Evolutionary conservation across 371 early-diverging fungal genomes (phyloP).

Genomic region (Rhizomucor pusillus): DNA sequence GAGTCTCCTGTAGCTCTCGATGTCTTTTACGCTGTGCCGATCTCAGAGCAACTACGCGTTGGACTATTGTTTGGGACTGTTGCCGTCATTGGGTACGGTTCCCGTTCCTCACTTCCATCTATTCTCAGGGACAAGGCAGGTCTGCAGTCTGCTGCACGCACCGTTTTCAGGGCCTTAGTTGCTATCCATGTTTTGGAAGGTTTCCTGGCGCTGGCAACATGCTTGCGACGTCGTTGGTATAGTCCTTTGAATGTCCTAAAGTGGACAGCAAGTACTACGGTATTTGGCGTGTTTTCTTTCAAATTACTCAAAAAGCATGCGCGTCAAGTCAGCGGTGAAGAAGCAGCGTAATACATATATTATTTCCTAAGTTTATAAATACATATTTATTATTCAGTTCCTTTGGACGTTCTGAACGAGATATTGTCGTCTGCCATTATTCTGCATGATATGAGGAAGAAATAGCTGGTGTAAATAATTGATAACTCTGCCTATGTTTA

Average conservation of each 20-base stretch:
- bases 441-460: no score
- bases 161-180: conserved; percentile 5
- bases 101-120: conserved; percentile 14
- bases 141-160: conserved; percentile 5
- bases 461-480: no score
- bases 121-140: conserved; percentile 10
- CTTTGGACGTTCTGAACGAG: no score
- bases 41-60: conserved; percentile 6
- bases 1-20: conserved; percentile 30
- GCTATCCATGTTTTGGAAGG: conserved; percentile 23
- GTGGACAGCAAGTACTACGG: conserved; percentile 32
- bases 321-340: conserved; percentile 4
- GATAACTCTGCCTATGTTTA: no score
- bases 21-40: conserved; percentile 23
- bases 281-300: conserved; percentile 28
- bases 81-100: conserved; percentile 11
- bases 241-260: conserved; percentile 27
- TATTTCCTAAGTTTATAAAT: background rate
- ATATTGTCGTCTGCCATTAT: no score
- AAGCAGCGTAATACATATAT: background rate
- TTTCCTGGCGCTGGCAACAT: conserved; percentile 18
- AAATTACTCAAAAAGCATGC: conserved; percentile 6
- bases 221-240: conserved; percentile 44
- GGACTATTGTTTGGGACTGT: conserved; percentile 9
- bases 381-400: background rate